Conservation (phyloP, 225 moss, liverwort and hornwort species). For the Antitrichia curtipendula region DNA sequence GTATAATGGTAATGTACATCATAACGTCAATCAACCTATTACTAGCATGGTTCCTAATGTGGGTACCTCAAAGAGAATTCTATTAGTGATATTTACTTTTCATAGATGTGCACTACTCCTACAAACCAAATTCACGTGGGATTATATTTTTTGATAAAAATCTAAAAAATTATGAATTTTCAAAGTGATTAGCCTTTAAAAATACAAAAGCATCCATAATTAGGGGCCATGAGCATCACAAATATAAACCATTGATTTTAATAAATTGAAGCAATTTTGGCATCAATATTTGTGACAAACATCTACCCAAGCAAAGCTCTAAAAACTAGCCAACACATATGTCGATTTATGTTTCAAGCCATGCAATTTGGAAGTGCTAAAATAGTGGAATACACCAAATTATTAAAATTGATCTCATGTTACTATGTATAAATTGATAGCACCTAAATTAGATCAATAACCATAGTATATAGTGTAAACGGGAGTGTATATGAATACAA, state of each 20-base stretch:
- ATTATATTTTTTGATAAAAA: not conserved
- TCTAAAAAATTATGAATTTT: not conserved
- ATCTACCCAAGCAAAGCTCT: not conserved
- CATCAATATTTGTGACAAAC: not conserved
- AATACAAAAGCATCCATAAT: not conserved
- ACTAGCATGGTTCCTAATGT: fast-evolving
- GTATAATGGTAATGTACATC: fast-evolving
- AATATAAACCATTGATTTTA: not conserved
- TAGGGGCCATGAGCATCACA: not conserved
- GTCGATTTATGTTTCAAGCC: not conserved
- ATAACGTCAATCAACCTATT: not conserved
- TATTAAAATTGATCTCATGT: not conserved
- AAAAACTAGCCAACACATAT: fast-evolving
- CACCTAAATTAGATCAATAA: too few relatives aligned
- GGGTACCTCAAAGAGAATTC: not conserved
- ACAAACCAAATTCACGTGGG: not conserved
- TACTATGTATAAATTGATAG: not conserved
- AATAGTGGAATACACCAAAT: not conserved
- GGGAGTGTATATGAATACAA: too few relatives aligned
- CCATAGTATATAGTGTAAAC: too few relatives aligned
- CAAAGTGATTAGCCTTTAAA: not conserved
- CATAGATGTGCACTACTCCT: fast-evolving
- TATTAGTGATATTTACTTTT: not conserved
- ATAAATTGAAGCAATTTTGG: not conserved
- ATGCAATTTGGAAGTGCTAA: fast-evolving